Conservation (phyloP, 2,329 filamentous ascomycete genomes). For the Tetracladium maxilliforme region DNA sequence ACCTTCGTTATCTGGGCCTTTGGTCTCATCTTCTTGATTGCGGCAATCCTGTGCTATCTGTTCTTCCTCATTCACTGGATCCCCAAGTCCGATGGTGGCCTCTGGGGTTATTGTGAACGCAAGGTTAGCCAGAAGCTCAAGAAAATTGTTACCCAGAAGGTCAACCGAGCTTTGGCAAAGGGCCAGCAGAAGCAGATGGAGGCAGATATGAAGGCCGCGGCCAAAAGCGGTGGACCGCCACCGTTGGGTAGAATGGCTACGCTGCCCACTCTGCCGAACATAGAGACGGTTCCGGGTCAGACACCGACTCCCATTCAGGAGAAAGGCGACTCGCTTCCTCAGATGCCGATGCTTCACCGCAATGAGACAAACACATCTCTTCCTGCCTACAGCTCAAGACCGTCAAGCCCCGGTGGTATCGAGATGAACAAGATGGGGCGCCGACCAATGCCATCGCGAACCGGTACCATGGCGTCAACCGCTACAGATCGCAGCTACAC, state of each 20-base stretch:
- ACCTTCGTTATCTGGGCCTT: slow-evolving; percentile 83
- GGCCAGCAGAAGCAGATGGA: slow-evolving; percentile 48
- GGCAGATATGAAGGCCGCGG: slow-evolving; percentile 34
- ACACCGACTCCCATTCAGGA: slow-evolving; percentile 23
- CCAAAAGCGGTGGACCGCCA: slow-evolving; percentile 33
- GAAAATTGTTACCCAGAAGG: slow-evolving; percentile 71
- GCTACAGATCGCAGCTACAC: slow-evolving; percentile 40
- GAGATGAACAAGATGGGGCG: slow-evolving; percentile 38
- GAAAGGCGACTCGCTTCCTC: slow-evolving; percentile 37
- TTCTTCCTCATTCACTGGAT: slow-evolving; percentile 91
- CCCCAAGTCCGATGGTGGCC: slow-evolving; percentile 62
- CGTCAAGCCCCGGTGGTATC: slow-evolving; percentile 32
- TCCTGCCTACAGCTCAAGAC: slow-evolving; percentile 45
- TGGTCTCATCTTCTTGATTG: slow-evolving; percentile 58
- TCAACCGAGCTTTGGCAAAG: slow-evolving; percentile 76
- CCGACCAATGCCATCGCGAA: slow-evolving; percentile 28
- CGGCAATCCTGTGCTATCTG: slow-evolving; percentile 66
- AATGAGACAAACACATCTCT: slow-evolving; percentile 47
- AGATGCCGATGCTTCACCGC: slow-evolving; percentile 42
- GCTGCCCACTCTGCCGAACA: slow-evolving; percentile 43
- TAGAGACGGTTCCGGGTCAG: slow-evolving; percentile 27
- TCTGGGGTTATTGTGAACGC: slow-evolving; percentile 75
- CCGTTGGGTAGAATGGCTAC: slow-evolving; percentile 46
- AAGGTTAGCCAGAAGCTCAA: slow-evolving; percentile 81
- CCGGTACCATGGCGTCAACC: slow-evolving; percentile 38